Percentiles rank a stretch among this genome's conserved stretches.
phyloP scores from a whole-genome alignment of 768 basidiomycete genomes.

The Ephemerocybe angulata region DNA sequence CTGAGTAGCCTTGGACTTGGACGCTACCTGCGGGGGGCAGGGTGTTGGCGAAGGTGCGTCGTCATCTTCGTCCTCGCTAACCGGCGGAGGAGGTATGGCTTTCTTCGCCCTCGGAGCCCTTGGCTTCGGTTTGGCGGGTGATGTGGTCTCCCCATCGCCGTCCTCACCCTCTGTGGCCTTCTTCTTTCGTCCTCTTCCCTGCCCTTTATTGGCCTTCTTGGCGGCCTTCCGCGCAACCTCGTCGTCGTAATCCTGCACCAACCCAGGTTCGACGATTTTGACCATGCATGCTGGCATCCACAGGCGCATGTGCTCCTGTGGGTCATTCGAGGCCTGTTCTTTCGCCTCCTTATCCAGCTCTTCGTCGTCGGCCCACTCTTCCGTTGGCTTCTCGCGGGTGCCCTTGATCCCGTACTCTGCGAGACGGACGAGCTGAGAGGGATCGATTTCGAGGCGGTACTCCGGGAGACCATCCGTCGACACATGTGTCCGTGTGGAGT shows the following conservation, averaged over 20 bases:
- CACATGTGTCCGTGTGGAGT: conserved; percentile 59
- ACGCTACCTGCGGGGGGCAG: not conserved
- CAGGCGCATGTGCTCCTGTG: conserved; percentile 54
- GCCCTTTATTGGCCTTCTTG: conserved; percentile 47
- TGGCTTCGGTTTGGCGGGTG: conserved; percentile 1
- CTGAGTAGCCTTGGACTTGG: not conserved
- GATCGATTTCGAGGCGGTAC: conserved; percentile 77
- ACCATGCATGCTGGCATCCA: conserved; percentile 88
- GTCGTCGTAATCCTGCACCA: conserved; percentile 62
- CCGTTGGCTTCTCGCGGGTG: conserved; percentile 42
- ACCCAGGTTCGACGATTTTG: conserved; percentile 54
- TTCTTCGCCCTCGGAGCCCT: not conserved
- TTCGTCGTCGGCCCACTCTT: conserved; percentile 51
- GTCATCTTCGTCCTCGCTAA: not conserved
- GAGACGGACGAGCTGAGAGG: conserved; percentile 58
- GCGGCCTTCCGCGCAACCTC: conserved; percentile 42
- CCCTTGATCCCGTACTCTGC: conserved; percentile 67
- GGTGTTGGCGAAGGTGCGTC: not conserved
- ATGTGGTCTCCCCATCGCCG: not conserved
- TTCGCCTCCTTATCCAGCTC: conserved; percentile 39
- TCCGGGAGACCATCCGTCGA: conserved; percentile 72
- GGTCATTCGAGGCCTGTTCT: conserved; percentile 43
- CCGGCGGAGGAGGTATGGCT: not conserved
- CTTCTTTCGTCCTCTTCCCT: conserved; percentile 8
- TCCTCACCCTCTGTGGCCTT: conserved; percentile 5